Conservation (phyloP, 2,329 filamentous ascomycete genomes). For the Ophiosphaerella herpotricha region DNA sequence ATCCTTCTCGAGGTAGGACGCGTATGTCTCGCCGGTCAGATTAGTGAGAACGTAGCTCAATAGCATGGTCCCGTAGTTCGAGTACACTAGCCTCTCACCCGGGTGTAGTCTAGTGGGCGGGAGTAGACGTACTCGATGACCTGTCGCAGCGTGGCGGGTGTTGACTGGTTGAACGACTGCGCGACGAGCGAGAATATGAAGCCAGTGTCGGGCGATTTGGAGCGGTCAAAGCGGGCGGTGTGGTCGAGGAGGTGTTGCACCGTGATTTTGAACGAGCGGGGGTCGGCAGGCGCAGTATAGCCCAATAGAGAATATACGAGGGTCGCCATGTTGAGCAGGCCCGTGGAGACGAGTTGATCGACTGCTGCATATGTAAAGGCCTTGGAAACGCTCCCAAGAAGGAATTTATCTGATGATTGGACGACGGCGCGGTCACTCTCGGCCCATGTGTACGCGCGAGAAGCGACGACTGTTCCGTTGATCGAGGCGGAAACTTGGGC, state of each 20-base stretch:
- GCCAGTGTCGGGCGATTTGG: constrained; percentile 16
- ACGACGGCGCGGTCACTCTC: constrained; percentile 25
- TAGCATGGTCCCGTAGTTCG: constrained; percentile 27
- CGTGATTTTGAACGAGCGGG: constrained; percentile 23
- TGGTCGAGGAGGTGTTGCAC: constrained; percentile 27
- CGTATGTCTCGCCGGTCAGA: constrained; percentile 17
- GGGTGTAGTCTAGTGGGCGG: constrained; percentile 24
- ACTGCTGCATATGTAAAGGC: constrained; percentile 25
- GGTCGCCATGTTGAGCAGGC: constrained; percentile 18
- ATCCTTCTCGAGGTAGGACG: constrained; percentile 17
- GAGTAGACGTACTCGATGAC: constrained; percentile 24
- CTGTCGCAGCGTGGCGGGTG: constrained; percentile 19
- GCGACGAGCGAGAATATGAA: constrained; percentile 23
- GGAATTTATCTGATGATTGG: constrained; percentile 23
- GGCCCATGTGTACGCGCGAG: constrained; percentile 26
- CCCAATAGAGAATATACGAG: constrained; percentile 24
- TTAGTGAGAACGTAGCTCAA: constrained; percentile 20
- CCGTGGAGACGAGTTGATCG: constrained; percentile 15
- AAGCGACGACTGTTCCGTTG: constrained; percentile 22
- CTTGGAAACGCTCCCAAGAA: constrained; percentile 29
- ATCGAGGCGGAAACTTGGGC: constrained; percentile 24
- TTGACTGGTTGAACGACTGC: constrained; percentile 18
- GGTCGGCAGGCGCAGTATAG: constrained; percentile 17
- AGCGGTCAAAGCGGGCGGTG: constrained; percentile 25
- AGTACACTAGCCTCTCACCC: constrained; percentile 16